These are phyloP conservation scores for Litsea cubeba DNA, from an alignment of 164 flowering plant genomes.

Conservation along the genomic window DNA sequence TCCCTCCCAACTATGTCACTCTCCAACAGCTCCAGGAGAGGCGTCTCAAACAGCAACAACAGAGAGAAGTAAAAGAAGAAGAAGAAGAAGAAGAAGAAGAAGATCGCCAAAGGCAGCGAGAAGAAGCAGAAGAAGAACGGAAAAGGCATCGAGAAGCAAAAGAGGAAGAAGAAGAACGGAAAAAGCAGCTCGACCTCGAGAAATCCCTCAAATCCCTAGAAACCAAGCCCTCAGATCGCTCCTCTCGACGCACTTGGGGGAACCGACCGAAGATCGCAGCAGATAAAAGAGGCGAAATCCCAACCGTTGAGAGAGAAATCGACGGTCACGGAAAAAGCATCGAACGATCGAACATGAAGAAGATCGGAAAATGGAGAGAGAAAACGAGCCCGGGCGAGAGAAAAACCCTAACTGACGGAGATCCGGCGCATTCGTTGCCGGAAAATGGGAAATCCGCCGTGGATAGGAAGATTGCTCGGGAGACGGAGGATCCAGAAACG, in stretches of 20 bases:
- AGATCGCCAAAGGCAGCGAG: constrained; percentile 1
- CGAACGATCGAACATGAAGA: not conserved
- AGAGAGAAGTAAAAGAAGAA: not conserved
- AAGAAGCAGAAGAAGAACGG: constrained; percentile 9
- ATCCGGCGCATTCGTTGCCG: too few species aligned
- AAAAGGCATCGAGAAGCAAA: not conserved
- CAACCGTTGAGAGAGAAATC: not conserved
- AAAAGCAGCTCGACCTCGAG: not conserved
- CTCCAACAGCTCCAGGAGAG: constrained; percentile 15
- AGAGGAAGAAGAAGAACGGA: constrained; percentile 8
- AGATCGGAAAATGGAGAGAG: not conserved
- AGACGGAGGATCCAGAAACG: not conserved
- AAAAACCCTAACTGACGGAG: not conserved
- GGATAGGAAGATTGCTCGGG: not conserved
- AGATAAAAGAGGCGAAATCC: not conserved
- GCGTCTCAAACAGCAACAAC: constrained; percentile 9
- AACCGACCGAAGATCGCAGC: not conserved
- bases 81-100: constrained; percentile 5
- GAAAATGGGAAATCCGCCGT: too few species aligned
- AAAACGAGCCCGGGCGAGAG: not conserved
- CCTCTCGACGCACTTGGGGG: not conserved
- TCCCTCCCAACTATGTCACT: constrained; percentile 15
- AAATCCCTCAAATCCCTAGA: not conserved
- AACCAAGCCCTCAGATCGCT: not conserved
- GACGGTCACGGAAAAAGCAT: constrained; percentile 1